Base-by-base conservation (phyloP, 179 eudicot species). In the Spinacia oleracea region DNA sequence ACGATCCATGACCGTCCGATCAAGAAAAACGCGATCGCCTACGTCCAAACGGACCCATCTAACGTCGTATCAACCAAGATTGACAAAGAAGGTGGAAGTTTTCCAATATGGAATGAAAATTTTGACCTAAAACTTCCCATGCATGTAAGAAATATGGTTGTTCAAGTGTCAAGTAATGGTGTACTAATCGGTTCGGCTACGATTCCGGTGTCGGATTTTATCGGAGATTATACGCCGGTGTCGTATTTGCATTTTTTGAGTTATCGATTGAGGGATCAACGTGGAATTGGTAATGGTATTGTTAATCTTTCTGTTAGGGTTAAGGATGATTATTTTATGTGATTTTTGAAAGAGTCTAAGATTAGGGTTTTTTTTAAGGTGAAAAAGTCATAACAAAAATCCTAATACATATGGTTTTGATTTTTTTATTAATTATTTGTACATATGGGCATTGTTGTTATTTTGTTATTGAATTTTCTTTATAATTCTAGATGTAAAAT, bases 271-370 rank as follows among this genome's bases (percentile, higher is more conserved):
- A 81, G 89, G 78, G 87, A 88, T 75, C 58, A 23, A 10, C 43
- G 62, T 10, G 88, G 89, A 0, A 72, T 83, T 70, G 45, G 46
- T 32, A 89, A 86, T 68, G 97, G 95, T 62, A 88, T 92, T 27
- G 78, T 91, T n/a, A 89, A 92, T 78, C 77, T 92, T 16, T 83
- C 94, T 12, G 83, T 89, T 65, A 87, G 80, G 79, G 84, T 87
- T 79, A 86, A 80, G 66, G 80, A 56, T 23, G n/a, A 43, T 0
- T 11, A 0, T 67, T 21, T 5, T 40, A 5, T 21, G 29, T 55
- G 60, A 55, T 38, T 55, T 73, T 20, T 1, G 9, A 32, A 63
- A 32, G 68, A 6, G 6, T 35, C 20, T n/a, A 66, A 35, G 6
- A 32, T 63, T 63, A 32, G 40, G 42, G n/a, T 63, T 63, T 63